A percentile compares a stretch with the other conserved stretches of the same genome.
These are phyloP conservation scores for Extremus antarcticus DNA, from an alignment of 495 filamentous ascomycete species.

Conservation along the genomic window DNA sequence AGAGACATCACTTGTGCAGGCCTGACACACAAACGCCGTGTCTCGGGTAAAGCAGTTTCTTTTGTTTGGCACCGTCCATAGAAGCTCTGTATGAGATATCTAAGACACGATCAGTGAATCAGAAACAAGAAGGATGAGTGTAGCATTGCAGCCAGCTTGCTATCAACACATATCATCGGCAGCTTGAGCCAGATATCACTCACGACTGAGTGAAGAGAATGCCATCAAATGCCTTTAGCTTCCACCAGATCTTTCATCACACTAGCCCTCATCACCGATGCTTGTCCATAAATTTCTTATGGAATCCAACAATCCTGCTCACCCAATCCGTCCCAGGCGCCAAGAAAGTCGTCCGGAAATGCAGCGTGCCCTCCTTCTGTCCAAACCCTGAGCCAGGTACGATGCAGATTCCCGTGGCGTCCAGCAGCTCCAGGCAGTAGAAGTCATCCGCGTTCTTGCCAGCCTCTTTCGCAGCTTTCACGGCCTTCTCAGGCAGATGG, in stretches of 20 bases:
- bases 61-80: too few relatives aligned
- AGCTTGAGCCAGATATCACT: too few relatives aligned
- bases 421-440: slow-evolving; percentile 80
- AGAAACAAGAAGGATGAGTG: too few relatives aligned
- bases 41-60: too few relatives aligned
- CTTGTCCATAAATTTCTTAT: slow-evolving; percentile 82
- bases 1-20: too few relatives aligned
- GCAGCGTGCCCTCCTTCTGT: slow-evolving; percentile 79
- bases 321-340: slow-evolving; percentile 95
- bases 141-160: too few relatives aligned
- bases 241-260: background rate
- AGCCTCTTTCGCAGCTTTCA: slow-evolving; percentile 62
- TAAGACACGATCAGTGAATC: too few relatives aligned
- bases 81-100: too few relatives aligned
- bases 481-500: slow-evolving; percentile 59
- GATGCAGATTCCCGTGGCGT: slow-evolving; percentile 91
- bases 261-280: slow-evolving; percentile 28
- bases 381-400: slow-evolving; percentile 89
- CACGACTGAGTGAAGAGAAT: too few relatives aligned
- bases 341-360: slow-evolving; percentile 95
- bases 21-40: too few relatives aligned
- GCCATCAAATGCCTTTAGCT: too few relatives aligned
- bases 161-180: too few relatives aligned
- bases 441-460: slow-evolving; percentile 76
- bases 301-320: slow-evolving; percentile 76